Evolutionary conservation across 2,329 filamentous ascomycete species (phyloP).

Genomic region (Epichloe amarillans): DNA sequence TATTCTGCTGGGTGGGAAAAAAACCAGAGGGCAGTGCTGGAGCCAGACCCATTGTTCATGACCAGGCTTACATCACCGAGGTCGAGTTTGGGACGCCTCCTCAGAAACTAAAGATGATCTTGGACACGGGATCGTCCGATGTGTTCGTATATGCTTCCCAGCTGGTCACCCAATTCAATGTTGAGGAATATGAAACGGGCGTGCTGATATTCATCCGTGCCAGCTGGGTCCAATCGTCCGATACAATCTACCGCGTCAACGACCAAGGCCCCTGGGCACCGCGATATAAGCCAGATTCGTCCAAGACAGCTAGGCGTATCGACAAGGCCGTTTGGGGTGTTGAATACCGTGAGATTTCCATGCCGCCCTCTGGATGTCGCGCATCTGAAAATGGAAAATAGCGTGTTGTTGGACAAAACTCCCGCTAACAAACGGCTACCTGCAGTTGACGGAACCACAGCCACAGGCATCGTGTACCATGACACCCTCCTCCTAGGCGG

Average conservation of each 20-base stretch:
- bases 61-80: slow-evolving; percentile 30
- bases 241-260: slow-evolving; percentile 26
- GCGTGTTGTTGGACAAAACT: background rate
- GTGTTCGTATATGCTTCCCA: slow-evolving; percentile 39
- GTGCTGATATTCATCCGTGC: slow-evolving; percentile 1
- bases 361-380: slow-evolving; percentile 10
- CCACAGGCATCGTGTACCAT: slow-evolving; percentile 34
- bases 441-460: slow-evolving; percentile 30
- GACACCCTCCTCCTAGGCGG: slow-evolving; percentile 35
- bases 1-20: background rate
- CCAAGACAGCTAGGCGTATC: slow-evolving; percentile 28
- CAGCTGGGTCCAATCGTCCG: slow-evolving; percentile 42
- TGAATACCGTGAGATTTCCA: slow-evolving; percentile 27
- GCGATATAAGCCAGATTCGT: slow-evolving; percentile 31
- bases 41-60: slow-evolving; percentile 24
- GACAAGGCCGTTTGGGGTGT: slow-evolving; percentile 34
- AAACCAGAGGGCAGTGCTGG: slow-evolving; percentile 12
- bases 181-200: background rate
- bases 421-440: background rate
- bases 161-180: background rate
- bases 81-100: slow-evolving; percentile 33
- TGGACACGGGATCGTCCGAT: slow-evolving; percentile 42
- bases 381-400: background rate
- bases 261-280: slow-evolving; percentile 22
- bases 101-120: slow-evolving; percentile 32